These are phyloP conservation scores for Fusarium humuli DNA, from an alignment of 2,329 filamentous ascomycete genomes.

Conservation along the genomic window DNA sequence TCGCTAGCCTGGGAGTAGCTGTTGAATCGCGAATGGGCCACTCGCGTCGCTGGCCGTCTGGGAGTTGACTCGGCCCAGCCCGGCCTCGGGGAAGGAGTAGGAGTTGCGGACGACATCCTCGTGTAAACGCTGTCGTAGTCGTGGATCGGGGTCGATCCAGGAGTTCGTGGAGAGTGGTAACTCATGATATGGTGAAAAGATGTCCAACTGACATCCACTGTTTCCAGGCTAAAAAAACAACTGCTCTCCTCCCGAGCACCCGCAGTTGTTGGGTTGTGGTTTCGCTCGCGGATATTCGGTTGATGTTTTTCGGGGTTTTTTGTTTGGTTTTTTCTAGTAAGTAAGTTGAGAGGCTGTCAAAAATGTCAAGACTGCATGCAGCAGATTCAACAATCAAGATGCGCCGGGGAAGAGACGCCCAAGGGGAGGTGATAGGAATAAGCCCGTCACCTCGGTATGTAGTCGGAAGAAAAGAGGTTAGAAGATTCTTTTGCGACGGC, in stretches of 20 bases:
- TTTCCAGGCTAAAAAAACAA: slow-evolving; percentile 36
- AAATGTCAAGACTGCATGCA: slow-evolving; percentile 42
- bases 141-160: slow-evolving; percentile 61
- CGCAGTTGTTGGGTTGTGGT: slow-evolving; percentile 36
- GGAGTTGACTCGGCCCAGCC: slow-evolving; percentile 63
- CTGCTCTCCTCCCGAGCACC: slow-evolving; percentile 47
- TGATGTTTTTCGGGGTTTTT: slow-evolving; percentile 52
- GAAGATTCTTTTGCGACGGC: slow-evolving; percentile 65
- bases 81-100: slow-evolving; percentile 67
- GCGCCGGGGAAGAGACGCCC: slow-evolving; percentile 53
- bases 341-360: slow-evolving; percentile 29
- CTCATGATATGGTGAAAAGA: slow-evolving; percentile 54
- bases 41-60: slow-evolving; percentile 66
- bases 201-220: slow-evolving; percentile 50
- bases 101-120: slow-evolving; percentile 65
- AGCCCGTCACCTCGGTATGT: slow-evolving; percentile 71
- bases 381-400: slow-evolving; percentile 41
- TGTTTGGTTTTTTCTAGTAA: slow-evolving; percentile 41
- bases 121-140: slow-evolving; percentile 63
- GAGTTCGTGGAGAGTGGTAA: slow-evolving; percentile 56
- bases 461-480: slow-evolving; percentile 69
- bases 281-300: slow-evolving; percentile 15
- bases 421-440: slow-evolving; percentile 60
- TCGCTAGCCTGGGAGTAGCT: slow-evolving; percentile 53
- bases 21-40: slow-evolving; percentile 54